phyloP scores from a whole-genome alignment of 2,329 filamentous ascomycete genomes.

The Fusarium subtropicale region DNA sequence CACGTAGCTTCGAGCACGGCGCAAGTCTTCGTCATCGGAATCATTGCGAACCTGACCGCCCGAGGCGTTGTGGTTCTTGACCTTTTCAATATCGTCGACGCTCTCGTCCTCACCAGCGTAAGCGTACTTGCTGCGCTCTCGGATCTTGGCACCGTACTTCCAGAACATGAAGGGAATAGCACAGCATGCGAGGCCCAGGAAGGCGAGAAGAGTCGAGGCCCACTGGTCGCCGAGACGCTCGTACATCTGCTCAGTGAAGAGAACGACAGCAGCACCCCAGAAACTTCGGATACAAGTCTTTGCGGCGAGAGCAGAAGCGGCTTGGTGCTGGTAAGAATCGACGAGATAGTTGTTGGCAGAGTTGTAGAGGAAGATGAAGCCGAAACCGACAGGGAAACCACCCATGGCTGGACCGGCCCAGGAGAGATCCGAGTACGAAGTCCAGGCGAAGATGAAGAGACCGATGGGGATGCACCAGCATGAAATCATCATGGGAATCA shows the following conservation, averaged over 20 bases:
- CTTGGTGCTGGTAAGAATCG: conserved; percentile 75
- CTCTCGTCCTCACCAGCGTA: conserved; percentile 69
- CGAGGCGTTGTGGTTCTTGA: conserved; percentile 38
- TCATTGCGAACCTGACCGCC: conserved; percentile 49
- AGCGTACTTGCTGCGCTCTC: conserved; percentile 76
- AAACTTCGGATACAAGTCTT: conserved; percentile 84
- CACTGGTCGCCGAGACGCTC: conserved; percentile 77
- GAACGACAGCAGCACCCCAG: conserved; percentile 81
- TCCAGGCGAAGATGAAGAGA: conserved; percentile 70
- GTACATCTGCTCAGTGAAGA: conserved; percentile 89
- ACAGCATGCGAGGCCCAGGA: conserved; percentile 81
- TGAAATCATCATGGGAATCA: conserved; percentile 84
- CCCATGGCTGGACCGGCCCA: conserved; percentile 81
- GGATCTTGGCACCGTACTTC: conserved; percentile 77
- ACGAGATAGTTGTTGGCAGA: conserved; percentile 79
- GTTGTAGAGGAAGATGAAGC: conserved; percentile 88
- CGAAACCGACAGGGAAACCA: conserved; percentile 79
- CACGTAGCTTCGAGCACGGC: conserved; percentile 59
- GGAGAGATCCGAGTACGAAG: conserved; percentile 71
- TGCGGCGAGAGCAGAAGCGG: conserved; percentile 82
- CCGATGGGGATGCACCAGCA: conserved; percentile 77
- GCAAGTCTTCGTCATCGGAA: conserved; percentile 54
- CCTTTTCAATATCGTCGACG: conserved; percentile 55
- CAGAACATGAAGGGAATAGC: conserved; percentile 87
- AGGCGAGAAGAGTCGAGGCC: conserved; percentile 78